phyloP scores from a whole-genome alignment of 2,329 filamentous ascomycete genomes.

The Colletotrichum siamense region DNA sequence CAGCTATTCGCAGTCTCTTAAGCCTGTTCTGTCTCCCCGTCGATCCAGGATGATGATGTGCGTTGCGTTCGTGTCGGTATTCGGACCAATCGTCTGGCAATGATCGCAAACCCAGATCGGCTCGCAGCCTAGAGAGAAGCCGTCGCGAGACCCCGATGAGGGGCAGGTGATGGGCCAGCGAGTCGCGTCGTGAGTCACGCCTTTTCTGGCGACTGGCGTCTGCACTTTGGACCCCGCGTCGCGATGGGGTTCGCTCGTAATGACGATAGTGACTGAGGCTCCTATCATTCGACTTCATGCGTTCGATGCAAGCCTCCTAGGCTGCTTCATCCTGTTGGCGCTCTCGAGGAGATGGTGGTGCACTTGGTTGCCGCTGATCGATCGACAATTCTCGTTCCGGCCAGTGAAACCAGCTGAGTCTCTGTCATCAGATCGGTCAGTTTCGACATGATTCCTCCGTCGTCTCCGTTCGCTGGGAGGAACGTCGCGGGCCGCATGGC shows the following conservation, averaged over 20 bases:
- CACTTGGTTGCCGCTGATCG: background rate
- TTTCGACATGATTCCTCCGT: background rate
- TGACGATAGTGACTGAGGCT: background rate
- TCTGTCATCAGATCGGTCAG: conserved; percentile 7
- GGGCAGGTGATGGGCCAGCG: background rate
- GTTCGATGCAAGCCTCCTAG: background rate
- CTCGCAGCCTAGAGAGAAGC: conserved; percentile 1
- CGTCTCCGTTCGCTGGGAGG: background rate
- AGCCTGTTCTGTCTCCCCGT: background rate
- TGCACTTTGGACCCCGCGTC: conserved; percentile 6
- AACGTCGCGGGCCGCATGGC: conserved; percentile 10
- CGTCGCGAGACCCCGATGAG: background rate
- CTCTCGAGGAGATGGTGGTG: background rate
- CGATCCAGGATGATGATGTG: conserved; percentile 14
- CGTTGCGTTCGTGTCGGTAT: background rate
- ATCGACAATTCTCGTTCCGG: background rate
- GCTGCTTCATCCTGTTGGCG: background rate
- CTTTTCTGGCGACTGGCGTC: background rate
- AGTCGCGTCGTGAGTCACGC: conserved; percentile 18
- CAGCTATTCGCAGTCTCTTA: background rate
- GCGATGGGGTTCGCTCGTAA: background rate
- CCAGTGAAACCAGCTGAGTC: background rate
- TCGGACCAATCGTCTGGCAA: background rate
- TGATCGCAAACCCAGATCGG: background rate
- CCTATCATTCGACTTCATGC: background rate